Base-by-base conservation (phyloP, 495 filamentous ascomycete genomes). In the Cladorrhinum samala region DNA sequence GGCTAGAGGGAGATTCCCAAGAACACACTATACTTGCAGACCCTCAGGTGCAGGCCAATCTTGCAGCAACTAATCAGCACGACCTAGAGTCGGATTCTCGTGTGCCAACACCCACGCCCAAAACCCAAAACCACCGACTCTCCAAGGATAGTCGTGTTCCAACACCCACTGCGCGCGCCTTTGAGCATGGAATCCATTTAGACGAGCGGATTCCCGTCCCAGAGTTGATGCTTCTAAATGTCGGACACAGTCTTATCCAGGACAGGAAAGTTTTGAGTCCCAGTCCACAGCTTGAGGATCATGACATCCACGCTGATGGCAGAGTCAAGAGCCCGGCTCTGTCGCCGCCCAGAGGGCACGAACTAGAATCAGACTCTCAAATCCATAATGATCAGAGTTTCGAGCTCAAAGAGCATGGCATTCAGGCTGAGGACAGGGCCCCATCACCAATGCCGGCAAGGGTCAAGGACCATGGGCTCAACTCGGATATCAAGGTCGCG, bases 181-280 rank as follows among this genome's bases (percentile, higher is more conserved):
- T 46, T 4, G 39, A 14, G 1, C 59, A 59, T 30, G 54, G 50
- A 1, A 57, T 62, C 7, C 50, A 52, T 8, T 23, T 55, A 9
- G 56, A 57, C 23, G 48, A 59, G 9, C 44, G 56, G 9, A 50
- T 62, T 1, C 40, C 59, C 14, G 53, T 50, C 2, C 62, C 59
- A 2, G 59, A 61, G 18, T 17, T 60, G 24, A 16, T 43, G 0
- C 24, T 27, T 4, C 18, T 53, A 25, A 55, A 51, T 17, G 41
- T 53, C 0, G 53, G 54, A 27, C 59, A 64, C 36, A 44, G 52
- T 17, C 48, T 59, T 2, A 39, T 30, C 19, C 39, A 58, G 16
- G 59, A 62, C 38, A 20, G 46, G 7, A 46, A 46, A 9, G 50
- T 62, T 7, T 23, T 53, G 2, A 51, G 54, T 3, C 52, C 52